Conservation (phyloP, 768 basidiomycete species). For the Austroboletus festivus region DNA sequence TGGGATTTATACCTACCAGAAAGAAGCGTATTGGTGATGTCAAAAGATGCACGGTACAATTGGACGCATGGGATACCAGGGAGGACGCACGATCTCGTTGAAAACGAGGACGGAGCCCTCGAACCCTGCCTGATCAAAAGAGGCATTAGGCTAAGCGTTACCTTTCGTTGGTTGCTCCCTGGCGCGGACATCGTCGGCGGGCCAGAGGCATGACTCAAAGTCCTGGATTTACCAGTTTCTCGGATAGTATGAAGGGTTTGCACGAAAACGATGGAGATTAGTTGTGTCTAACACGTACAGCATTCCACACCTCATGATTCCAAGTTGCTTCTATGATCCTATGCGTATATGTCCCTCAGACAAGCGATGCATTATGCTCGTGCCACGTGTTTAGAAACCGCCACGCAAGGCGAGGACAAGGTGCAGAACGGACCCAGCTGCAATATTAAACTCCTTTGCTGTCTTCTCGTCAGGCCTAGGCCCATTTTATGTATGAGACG, state of each 20-base stretch:
- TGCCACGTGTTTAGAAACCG: slow-evolving; percentile 47
- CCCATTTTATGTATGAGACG: not conserved
- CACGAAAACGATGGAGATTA: slow-evolving; percentile 22
- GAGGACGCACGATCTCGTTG: slow-evolving; percentile 57
- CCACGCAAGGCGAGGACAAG: slow-evolving; percentile 94
- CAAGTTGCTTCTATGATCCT: slow-evolving; percentile 24
- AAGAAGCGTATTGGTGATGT: slow-evolving; percentile 73
- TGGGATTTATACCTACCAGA: slow-evolving; percentile 69
- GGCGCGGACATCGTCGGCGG: slow-evolving; percentile 84
- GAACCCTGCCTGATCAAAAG: slow-evolving; percentile 44
- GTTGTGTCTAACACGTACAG: slow-evolving; percentile 30
- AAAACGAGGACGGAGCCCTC: slow-evolving; percentile 23
- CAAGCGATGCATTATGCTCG: not conserved
- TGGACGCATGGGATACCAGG: slow-evolving; percentile 89
- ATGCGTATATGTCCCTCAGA: slow-evolving; percentile 19
- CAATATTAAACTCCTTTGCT: slow-evolving; percentile 78
- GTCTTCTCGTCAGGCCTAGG: slow-evolving; percentile 88
- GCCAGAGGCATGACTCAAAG: slow-evolving; percentile 12
- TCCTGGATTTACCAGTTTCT: slow-evolving; percentile 7
- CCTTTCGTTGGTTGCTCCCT: slow-evolving; percentile 81
- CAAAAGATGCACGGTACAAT: slow-evolving; percentile 74
- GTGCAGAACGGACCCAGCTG: slow-evolving; percentile 85
- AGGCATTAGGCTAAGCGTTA: slow-evolving; percentile 69
- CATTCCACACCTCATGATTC: slow-evolving; percentile 11
- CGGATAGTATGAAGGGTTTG: not conserved